Percentiles rank a stretch among this genome's conserved stretches.
These are phyloP conservation scores for Myxozyma neotropica DNA, from an alignment of 805 yeast species.

Conservation along the genomic window DNA sequence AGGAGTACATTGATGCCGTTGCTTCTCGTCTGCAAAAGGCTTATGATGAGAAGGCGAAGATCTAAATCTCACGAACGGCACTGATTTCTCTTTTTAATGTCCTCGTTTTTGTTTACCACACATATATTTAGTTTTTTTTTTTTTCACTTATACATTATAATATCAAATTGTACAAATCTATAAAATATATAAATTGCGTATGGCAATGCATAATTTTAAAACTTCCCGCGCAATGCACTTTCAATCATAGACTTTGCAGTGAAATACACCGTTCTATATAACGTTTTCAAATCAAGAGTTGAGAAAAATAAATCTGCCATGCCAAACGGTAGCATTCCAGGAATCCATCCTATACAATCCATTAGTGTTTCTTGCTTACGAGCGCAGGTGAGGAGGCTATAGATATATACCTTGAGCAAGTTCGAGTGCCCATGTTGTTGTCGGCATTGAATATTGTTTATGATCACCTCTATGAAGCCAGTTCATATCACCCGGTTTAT, in stretches of 20 bases:
- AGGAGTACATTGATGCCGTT: constrained; percentile 85
- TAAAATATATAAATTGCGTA: not conserved
- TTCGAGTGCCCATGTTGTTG: constrained; percentile 84
- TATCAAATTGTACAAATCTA: no score
- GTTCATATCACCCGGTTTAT: constrained; percentile 84
- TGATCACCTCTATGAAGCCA: constrained; percentile 70
- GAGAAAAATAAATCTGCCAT: constrained; percentile 76
- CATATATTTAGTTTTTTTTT: not conserved
- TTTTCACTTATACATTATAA: not conserved
- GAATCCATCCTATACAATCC: constrained; percentile 88
- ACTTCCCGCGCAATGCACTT: constrained; percentile 70
- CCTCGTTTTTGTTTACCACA: no score
- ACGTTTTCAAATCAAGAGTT: constrained; percentile 75
- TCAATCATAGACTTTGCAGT: constrained; percentile 79
- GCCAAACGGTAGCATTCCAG: constrained; percentile 97
- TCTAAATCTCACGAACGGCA: constrained; percentile 2
- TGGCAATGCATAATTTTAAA: no score
- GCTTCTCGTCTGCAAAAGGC: constrained; percentile 32
- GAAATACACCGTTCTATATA: constrained; percentile 66
- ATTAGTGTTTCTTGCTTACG: no score
- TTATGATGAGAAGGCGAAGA: constrained; percentile 16
- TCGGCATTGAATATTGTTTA: constrained; percentile 86
- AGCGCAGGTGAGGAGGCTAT: no score
- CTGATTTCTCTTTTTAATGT: not conserved
- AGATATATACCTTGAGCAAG: constrained; percentile 70